Percentiles rank a stretch among this genome's conserved stretches.
Evolutionary conservation across 352 stramenopile genomes (phyloP).

Genomic region (Phytophthora syringae): DNA sequence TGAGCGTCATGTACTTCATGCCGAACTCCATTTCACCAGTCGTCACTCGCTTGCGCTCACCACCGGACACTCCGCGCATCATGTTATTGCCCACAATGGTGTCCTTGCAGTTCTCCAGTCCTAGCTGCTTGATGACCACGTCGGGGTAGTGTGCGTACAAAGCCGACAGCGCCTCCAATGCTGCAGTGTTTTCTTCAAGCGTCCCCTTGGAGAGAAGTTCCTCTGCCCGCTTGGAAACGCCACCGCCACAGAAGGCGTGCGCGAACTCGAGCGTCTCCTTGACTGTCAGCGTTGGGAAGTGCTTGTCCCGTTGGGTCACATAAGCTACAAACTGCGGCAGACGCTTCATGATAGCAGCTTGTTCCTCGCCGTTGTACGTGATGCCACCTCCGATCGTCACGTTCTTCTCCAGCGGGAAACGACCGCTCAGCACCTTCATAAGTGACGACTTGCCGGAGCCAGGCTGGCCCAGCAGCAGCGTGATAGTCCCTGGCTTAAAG

Average conservation of each 20-base stretch:
- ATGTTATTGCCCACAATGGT: too few species aligned
- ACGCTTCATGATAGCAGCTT: slow-evolving; percentile 27
- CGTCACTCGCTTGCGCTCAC: slow-evolving; percentile 76
- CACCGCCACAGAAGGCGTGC: slow-evolving; percentile 43
- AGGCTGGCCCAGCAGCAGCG: slow-evolving; percentile 24
- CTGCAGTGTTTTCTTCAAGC: slow-evolving; percentile 19
- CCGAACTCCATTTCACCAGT: slow-evolving; percentile 89
- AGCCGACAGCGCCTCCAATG: slow-evolving; percentile 20
- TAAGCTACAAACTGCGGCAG: slow-evolving; percentile 59
- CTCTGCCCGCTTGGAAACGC: slow-evolving; percentile 23
- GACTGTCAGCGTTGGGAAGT: slow-evolving; percentile 70
- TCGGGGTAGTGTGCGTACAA: slow-evolving; percentile 36
- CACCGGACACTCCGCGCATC: too few species aligned
- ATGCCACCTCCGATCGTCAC: slow-evolving; percentile 27
- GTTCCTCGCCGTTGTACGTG: slow-evolving; percentile 26
- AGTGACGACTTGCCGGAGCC: slow-evolving; percentile 31
- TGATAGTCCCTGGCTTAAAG: slow-evolving; percentile 38
- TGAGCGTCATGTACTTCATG: slow-evolving; percentile 77
- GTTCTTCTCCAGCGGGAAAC: slow-evolving; percentile 29
- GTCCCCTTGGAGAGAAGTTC: slow-evolving; percentile 22
- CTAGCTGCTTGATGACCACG: slow-evolving; percentile 44
- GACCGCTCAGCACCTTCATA: slow-evolving; percentile 28
- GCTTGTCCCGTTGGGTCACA: slow-evolving; percentile 79
- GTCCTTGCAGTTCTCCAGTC: slow-evolving; percentile 61
- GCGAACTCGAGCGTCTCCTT: slow-evolving; percentile 63